Evolutionary conservation across 2,329 filamentous ascomycete genomes (phyloP), one percentile per base, ranked within the genome.

Genomic region (Fusarium pseudoanthophilum): DNA sequence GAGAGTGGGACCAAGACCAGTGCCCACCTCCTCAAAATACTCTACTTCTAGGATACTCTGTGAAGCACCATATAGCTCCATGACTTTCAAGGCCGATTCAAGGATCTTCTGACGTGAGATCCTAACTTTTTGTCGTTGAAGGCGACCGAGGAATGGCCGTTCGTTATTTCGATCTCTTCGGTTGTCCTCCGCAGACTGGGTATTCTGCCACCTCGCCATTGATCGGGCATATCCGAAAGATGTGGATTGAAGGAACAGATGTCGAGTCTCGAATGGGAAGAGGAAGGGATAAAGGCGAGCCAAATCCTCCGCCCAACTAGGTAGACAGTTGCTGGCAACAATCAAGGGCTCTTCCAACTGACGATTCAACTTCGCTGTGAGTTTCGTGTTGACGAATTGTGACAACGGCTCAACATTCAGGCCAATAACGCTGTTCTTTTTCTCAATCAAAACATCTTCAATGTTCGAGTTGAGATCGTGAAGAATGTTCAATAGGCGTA

Each of bases 21-120:
- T 99, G 64, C 96, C 96, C 28, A 99, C 96, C 83, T 99, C 96
- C 78, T 98, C 96, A 76, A 99, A 99, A 79, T 99, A 99, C 79
- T 99, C 97, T 4, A 99, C 95, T 79, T 99, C 96, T 2, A 99
- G 85, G 34, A 98, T 93, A 80, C 95, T 98, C 67, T 97, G 94
- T 2, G 95, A 97, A n/a, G 94, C 94, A 2, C 96, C 96, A 78
- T 99, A 99, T 6, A 98, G 89, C 77, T 99, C 95, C 95, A 99
- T 98, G 36, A 99, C 96, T 83, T 99, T 99, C 81, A 98, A 87
- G 1, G 96, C 96, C 20, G 96, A 98, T 80, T 99, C 96, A 13
- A 99, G 87, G 51, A 99, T 98, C 78, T 97, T 95, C n/a, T 90
- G 91, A 48, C 96, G 91, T 10, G 95, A 97, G 69, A 99, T 98